These are phyloP conservation scores for Clavulina sp. DNA, from an alignment of 768 basidiomycete genomes.

Conservation along the genomic window DNA sequence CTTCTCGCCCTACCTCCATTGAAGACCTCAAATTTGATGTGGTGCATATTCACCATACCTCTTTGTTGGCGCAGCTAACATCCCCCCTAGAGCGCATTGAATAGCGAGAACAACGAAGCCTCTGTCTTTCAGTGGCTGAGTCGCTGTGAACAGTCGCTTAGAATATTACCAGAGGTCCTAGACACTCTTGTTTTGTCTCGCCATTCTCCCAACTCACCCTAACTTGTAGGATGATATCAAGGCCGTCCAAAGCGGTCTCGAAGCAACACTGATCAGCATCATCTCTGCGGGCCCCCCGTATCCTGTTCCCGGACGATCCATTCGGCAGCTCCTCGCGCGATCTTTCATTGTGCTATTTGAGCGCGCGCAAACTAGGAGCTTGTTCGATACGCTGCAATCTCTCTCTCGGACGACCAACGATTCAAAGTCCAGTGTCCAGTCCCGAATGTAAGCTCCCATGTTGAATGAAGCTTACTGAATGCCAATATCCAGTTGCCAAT, in stretches of 20 bases:
- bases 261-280: constrained; percentile 47
- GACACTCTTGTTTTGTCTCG: no score
- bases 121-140: constrained; percentile 15
- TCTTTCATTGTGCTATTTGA: constrained; percentile 59
- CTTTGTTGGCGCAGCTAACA: no score
- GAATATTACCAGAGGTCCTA: not conserved
- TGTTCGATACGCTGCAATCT: constrained; percentile 74
- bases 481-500: not conserved
- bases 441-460: constrained; percentile 39
- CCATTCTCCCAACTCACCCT: no score
- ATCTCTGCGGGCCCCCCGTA: constrained; percentile 44
- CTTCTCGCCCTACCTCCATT: no score
- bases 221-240: constrained; percentile 45
- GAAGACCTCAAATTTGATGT: no score
- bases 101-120: constrained; percentile 15
- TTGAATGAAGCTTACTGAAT: not conserved
- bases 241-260: constrained; percentile 39
- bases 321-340: constrained; percentile 61
- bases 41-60: no score
- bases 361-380: constrained; percentile 61
- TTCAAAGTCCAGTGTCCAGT: constrained; percentile 42
- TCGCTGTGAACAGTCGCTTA: not conserved
- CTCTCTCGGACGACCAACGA: constrained; percentile 64
- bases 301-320: constrained; percentile 74
- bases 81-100: not conserved